Base-by-base conservation (phyloP, 371 early-diverging fungal genomes). In the Apophysomyces sp. region DNA sequence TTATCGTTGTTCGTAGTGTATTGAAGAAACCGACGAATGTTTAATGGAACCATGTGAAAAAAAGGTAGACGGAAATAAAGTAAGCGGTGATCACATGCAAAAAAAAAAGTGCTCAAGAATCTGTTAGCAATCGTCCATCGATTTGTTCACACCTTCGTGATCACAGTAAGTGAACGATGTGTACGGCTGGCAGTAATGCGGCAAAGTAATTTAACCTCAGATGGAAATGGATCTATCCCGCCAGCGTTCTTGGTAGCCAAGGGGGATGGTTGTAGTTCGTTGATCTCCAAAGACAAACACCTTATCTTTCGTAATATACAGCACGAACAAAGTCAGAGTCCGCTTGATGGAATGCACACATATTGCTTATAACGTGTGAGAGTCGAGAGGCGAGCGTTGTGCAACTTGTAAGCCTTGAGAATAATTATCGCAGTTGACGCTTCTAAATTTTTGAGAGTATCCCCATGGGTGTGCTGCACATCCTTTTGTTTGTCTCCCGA, bases 381-480 rank as follows among this genome's bases (percentile, higher is more conserved):
- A 26, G 49, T 21, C 8, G 1, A 44, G 52, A 60, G 55, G 44
- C 65, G n/a, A 65, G 60, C 52, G 40, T 56, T 57, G 39, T 65
- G 52, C 52, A 65, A 55, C 30, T 60, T 53, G 57, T 60, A 60
- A 39, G 60, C 57, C 40, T 60, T 65, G 36, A 65, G 51, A 13
- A 65, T 56, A 60, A 65, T 36, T 40, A 65, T 65, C 26, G 60
- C 56, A 26, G 60, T 52, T 40, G 60, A 56, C 55, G 52, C 52
- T 52, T 52, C 57, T 21, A 65, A 39, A 37, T 52, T 39, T 32
- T 65, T 57, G 29, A 65, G 21, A 31, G 65, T 57, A 24, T 53
- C 60, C 37, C 52, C 41, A 56, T 65, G 56, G 37, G 57, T 60
- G 32, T 60, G 44, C 18, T 27, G 55, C 24, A 60, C 56, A 57